Evolutionary conservation across 306 rosid genomes (phyloP).

Genomic region (Hippophae rhamnoides): DNA sequence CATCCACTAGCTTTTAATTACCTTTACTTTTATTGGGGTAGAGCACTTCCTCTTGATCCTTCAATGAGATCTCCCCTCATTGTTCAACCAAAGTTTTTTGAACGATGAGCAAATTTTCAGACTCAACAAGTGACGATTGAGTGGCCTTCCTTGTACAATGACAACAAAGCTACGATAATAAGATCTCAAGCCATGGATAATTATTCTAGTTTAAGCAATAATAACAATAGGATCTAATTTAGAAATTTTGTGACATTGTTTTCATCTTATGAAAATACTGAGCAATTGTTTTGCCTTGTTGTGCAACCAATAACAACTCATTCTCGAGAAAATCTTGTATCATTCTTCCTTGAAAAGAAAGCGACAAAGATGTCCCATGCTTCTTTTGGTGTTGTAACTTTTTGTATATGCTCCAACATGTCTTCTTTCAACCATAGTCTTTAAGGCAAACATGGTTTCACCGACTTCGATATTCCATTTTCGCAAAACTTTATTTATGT

Average conservation of each 20-base stretch:
- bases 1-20: too few species aligned
- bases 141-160: neutral
- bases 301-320: neutral
- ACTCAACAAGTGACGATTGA: neutral
- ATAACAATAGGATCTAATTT: neutral
- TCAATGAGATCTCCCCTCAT: neutral
- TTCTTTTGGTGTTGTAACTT: neutral
- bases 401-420: neutral
- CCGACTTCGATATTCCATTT: neutral
- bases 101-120: neutral
- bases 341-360: neutral
- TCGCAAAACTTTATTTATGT: too few species aligned
- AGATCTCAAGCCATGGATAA: conserved; percentile 1
- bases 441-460: neutral
- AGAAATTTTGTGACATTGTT: neutral
- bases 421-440: neutral
- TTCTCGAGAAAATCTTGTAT: neutral
- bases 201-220: neutral
- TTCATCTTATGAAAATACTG: neutral
- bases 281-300: neutral
- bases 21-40: too few species aligned
- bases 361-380: neutral
- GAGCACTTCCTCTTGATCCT: neutral
- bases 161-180: neutral
- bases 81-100: neutral